These are phyloP conservation scores for Lentinula raphanica DNA, from an alignment of 768 basidiomycete genomes.

Conservation along the genomic window DNA sequence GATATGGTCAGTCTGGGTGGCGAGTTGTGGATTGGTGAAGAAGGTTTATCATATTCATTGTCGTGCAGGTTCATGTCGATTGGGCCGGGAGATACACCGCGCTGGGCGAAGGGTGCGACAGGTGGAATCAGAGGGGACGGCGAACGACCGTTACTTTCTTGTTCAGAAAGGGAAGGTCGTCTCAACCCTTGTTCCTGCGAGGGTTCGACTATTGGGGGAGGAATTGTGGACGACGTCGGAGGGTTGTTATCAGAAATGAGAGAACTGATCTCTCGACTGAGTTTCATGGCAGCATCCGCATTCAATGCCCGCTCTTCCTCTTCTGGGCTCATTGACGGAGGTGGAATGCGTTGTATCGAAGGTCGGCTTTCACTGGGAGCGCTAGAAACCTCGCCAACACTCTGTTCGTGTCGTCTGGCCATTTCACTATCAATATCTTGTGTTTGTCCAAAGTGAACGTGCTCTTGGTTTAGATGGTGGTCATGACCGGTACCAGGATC, in stretches of 20 bases:
- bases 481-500: not conserved
- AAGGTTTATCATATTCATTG: not conserved
- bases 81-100: not conserved
- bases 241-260: slow-evolving; percentile 31
- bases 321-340: slow-evolving; percentile 32
- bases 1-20: not conserved
- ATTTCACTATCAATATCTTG: slow-evolving; percentile 34
- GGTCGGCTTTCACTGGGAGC: not conserved
- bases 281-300: slow-evolving; percentile 64
- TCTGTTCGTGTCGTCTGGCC: slow-evolving; percentile 20
- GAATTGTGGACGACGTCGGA: slow-evolving; percentile 7
- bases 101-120: slow-evolving; percentile 34
- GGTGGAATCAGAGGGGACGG: slow-evolving; percentile 27
- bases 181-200: not conserved
- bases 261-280: slow-evolving; percentile 59
- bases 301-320: slow-evolving; percentile 53
- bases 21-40: not conserved
- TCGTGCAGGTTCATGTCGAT: not conserved
- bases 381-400: not conserved
- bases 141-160: slow-evolving; percentile 5
- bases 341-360: slow-evolving; percentile 25
- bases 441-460: slow-evolving; percentile 40
- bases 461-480: slow-evolving; percentile 22
- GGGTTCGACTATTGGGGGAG: slow-evolving; percentile 6
- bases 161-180: not conserved